phyloP scores from a whole-genome alignment of 495 filamentous ascomycete species.

The Annulohypoxylon maeteangense region DNA sequence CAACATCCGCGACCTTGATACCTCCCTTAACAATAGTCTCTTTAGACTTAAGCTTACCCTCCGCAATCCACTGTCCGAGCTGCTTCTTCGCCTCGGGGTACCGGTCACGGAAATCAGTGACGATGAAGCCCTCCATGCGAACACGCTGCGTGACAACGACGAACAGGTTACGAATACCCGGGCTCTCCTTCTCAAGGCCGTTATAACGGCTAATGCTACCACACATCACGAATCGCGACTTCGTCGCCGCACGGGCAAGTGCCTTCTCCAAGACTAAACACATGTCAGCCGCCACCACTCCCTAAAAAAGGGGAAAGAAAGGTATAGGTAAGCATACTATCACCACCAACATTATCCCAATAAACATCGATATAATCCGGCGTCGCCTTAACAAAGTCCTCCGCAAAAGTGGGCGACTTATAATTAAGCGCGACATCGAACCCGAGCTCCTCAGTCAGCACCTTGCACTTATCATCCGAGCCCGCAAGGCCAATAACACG shows the following conservation, averaged over 20 bases:
- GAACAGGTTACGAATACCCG: slow-evolving; percentile 47
- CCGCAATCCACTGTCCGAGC: slow-evolving; percentile 61
- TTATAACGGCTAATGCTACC: slow-evolving; percentile 63
- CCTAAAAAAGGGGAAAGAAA: not conserved
- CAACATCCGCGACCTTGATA: slow-evolving; percentile 61
- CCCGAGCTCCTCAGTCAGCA: slow-evolving; percentile 68
- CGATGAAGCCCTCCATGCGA: slow-evolving; percentile 71
- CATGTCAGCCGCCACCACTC: slow-evolving; percentile 28
- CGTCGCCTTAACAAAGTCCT: slow-evolving; percentile 68
- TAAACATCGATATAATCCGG: slow-evolving; percentile 72
- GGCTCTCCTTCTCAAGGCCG: slow-evolving; percentile 32
- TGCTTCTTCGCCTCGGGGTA: slow-evolving; percentile 55
- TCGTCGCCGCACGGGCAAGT: slow-evolving; percentile 62
- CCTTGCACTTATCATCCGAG: slow-evolving; percentile 71
- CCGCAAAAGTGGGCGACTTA: slow-evolving; percentile 65
- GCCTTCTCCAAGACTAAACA: slow-evolving; percentile 69
- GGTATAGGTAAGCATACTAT: slow-evolving; percentile 43
- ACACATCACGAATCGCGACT: slow-evolving; percentile 70
- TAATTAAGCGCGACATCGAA: slow-evolving; percentile 77
- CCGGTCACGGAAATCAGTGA: slow-evolving; percentile 62
- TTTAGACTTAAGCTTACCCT: slow-evolving; percentile 66
- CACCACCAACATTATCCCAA: slow-evolving; percentile 68
- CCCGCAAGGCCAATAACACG: slow-evolving; percentile 72
- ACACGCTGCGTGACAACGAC: slow-evolving; percentile 53
- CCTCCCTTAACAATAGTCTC: slow-evolving; percentile 67